Percentiles rank a stretch among this genome's conserved stretches.
phyloP scores from a whole-genome alignment of 2,329 filamentous ascomycete genomes.

The Tetracladium maxilliforme region DNA sequence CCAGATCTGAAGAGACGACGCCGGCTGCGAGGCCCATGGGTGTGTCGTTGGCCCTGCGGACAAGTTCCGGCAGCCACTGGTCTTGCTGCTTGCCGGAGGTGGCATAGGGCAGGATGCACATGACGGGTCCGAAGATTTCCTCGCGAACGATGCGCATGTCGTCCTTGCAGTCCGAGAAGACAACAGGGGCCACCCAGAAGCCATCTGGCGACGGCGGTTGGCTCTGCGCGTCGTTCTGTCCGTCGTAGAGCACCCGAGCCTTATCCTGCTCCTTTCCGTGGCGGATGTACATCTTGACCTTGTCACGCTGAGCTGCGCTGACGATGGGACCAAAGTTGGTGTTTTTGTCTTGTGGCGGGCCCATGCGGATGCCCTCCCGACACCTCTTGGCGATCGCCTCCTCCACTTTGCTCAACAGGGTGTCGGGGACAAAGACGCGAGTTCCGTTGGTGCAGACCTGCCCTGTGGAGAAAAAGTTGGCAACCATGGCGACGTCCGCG shows the following conservation, averaged over 20 bases:
- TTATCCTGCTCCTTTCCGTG: conserved; percentile 61
- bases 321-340: conserved; percentile 82
- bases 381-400: no score
- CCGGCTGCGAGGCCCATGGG: conserved; percentile 69
- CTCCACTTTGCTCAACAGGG: conserved; percentile 54
- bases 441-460: conserved; percentile 93
- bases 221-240: conserved; percentile 22
- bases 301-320: conserved; percentile 58
- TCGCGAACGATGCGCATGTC: conserved; percentile 66
- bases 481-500: conserved; percentile 85
- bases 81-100: conserved; percentile 37
- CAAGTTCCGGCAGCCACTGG: conserved; percentile 50
- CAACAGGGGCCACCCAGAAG: conserved; percentile 74
- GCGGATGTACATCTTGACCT: conserved; percentile 63
- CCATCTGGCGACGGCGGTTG: conserved; percentile 28
- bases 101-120: conserved; percentile 64
- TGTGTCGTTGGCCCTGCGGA: conserved; percentile 62
- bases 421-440: conserved; percentile 63
- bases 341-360: conserved; percentile 52
- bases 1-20: conserved; percentile 66
- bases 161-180: conserved; percentile 79
- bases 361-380: conserved; percentile 61
- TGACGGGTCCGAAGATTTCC: conserved; percentile 82
- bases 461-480: conserved; percentile 82
- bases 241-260: conserved; percentile 62